Evolutionary conservation across 441 rosid species (phyloP), one percentile per base, ranked within the genome.

Genomic region (Macaranga tanarius): DNA sequence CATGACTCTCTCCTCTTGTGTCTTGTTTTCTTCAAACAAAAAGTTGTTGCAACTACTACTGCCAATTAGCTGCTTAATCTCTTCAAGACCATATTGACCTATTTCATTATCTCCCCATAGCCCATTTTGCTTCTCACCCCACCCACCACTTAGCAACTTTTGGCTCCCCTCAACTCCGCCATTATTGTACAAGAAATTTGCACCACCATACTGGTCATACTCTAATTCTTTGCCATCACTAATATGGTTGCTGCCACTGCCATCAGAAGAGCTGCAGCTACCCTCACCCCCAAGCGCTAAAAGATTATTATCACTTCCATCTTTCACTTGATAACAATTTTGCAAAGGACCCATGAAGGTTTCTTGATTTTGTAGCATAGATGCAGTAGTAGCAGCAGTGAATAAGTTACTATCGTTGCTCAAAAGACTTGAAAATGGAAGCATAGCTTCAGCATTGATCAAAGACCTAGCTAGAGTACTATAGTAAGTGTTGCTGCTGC

Each of bases 1-100:
- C 92, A 86, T 74, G 72, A 77, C 79, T 74, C 66, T 75, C 79
- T 80, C 91, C 26, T 79, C 91, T 28, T 20, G 31, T 20, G 78
- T 80, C 85, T 85, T 90, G 85, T 69, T 87, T 79, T 89, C 93
- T 77, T 86, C 89, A 76, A 86, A 82, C 86, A 87, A 79, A 75
- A 87, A 81, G 82, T 65, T 84, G 75, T 74, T 81, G 61, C 82
- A 66, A 58, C 70, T 78, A 69, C 77, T 77, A 69, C 73, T 77
- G 74, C 86, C 84, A 70, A 92, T 82, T 2, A 92, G 83, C 74
- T 88, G 88, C 79, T 89, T 92, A 79, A 94, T 90, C 82, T 92
- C 96, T 75, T 94, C 97, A 58, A 92, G 67, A 12, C 92, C 92
- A 79, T 87, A 89, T n/a, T 52, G 57, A 34, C 89, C 92, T 34